Evolutionary conservation across 169 alveolate genomes (phyloP).

Genomic region (Besnoitia besnoiti): DNA sequence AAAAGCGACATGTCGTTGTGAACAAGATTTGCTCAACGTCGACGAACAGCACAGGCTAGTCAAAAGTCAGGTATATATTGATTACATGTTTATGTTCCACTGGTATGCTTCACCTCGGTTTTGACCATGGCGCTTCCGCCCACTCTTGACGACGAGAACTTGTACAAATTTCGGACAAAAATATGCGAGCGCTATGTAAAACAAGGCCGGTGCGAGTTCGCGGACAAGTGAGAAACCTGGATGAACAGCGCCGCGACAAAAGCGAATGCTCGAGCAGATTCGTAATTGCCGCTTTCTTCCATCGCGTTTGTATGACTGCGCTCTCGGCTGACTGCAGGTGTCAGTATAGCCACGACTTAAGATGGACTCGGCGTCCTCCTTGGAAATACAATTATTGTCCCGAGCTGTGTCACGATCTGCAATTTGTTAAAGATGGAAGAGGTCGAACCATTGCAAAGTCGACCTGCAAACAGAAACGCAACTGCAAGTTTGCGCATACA

Average conservation of each 20-base stretch:
- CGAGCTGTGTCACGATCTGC: slow-evolving; percentile 49
- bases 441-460: slow-evolving; percentile 62
- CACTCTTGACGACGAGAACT: slow-evolving; percentile 56
- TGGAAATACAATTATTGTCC: slow-evolving; percentile 56
- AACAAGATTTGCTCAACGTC: background rate
- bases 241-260: background rate
- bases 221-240: slow-evolving; percentile 44
- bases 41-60: background rate
- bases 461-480: slow-evolving; percentile 50
- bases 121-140: slow-evolving; percentile 58
- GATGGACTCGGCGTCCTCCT: slow-evolving; percentile 62
- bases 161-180: slow-evolving; percentile 61
- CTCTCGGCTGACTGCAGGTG: slow-evolving; percentile 32
- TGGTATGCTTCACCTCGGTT: background rate
- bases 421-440: slow-evolving; percentile 49
- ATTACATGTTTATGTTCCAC: background rate
- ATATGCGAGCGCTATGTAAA: slow-evolving; percentile 66
- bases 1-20: background rate
- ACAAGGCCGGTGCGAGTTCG: slow-evolving; percentile 63
- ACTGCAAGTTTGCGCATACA: slow-evolving; percentile 65
- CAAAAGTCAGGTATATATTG: background rate
- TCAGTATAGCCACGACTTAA: slow-evolving; percentile 59
- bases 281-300: too few species aligned
- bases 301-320: background rate
- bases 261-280: too few species aligned